These are phyloP conservation scores for Rhizopogon vulgaris DNA, from an alignment of 768 basidiomycete genomes.

Conservation along the genomic window DNA sequence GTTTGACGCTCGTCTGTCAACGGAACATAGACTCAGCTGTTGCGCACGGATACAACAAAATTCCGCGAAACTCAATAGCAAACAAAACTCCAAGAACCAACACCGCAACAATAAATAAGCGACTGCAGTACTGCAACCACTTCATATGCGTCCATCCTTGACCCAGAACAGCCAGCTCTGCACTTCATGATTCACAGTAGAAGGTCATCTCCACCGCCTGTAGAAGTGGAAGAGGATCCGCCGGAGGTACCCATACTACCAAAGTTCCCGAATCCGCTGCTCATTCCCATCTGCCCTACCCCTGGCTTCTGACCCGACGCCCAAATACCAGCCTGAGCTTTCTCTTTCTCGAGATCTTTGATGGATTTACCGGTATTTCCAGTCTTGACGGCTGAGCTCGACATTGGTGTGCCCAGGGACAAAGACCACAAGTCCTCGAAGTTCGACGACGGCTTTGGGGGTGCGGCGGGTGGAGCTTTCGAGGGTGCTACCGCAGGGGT, in stretches of 20 bases:
- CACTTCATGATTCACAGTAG: conserved; percentile 26
- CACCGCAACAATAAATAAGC: not conserved
- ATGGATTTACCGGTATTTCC: conserved; percentile 61
- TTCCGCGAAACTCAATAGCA: not conserved
- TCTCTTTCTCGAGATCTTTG: conserved; percentile 85
- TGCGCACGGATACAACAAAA: not conserved
- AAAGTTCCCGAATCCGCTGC: conserved; percentile 29
- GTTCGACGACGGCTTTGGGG: conserved; percentile 40
- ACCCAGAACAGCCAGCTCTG: not conserved
- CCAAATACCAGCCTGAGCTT: conserved; percentile 78
- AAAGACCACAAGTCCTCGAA: conserved; percentile 91
- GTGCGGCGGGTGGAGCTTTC: conserved; percentile 25
- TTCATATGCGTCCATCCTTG: not conserved
- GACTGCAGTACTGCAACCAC: not conserved
- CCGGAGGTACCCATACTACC: conserved; percentile 15
- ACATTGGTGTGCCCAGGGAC: conserved; percentile 50
- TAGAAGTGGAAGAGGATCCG: conserved; percentile 8
- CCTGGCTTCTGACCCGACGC: conserved; percentile 29
- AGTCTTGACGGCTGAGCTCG: conserved; percentile 29
- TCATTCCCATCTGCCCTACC: conserved; percentile 8
- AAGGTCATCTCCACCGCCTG: conserved; percentile 36
- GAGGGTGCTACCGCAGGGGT: conserved; percentile 12
- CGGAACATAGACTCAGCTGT: no score
- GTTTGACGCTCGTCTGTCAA: no score
- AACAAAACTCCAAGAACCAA: not conserved